phyloP scores from a whole-genome alignment of 148 eudicot genomes.

The Fallopia convolvulus region DNA sequence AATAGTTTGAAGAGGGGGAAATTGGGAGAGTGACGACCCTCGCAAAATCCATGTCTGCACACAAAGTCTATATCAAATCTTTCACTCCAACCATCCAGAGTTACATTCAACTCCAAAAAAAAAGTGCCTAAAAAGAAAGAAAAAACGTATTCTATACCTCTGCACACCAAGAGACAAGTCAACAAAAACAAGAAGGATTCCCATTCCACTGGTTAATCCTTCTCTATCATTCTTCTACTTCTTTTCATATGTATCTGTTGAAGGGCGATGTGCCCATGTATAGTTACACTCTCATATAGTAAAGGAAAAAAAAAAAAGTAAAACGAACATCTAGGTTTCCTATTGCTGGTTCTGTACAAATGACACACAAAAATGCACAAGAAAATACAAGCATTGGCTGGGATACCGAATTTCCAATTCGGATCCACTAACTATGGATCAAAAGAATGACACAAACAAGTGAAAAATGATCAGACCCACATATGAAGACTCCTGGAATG shows the following conservation, averaged over 20 bases:
- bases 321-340: constrained; percentile 2
- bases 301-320: background rate
- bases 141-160: constrained; percentile 13
- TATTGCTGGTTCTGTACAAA: constrained; percentile 50
- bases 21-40: background rate
- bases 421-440: constrained; percentile 30
- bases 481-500: constrained; percentile 14
- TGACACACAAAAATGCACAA: constrained; percentile 23
- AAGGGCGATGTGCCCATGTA: constrained; percentile 65
- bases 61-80: background rate
- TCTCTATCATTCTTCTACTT: constrained; percentile 23
- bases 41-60: background rate
- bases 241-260: constrained; percentile 28
- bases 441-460: constrained; percentile 30
- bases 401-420: constrained; percentile 42
- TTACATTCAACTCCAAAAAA: background rate
- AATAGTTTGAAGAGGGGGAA: background rate
- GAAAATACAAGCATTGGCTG: constrained; percentile 16
- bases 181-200: constrained; percentile 25
- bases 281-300: constrained; percentile 44
- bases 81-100: constrained; percentile 10
- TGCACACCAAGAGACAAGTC: constrained; percentile 13
- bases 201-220: constrained; percentile 42
- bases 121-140: background rate
- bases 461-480: constrained; percentile 37